Conservation (phyloP, 768 basidiomycete genomes). For the Boletus tylopilopsis region DNA sequence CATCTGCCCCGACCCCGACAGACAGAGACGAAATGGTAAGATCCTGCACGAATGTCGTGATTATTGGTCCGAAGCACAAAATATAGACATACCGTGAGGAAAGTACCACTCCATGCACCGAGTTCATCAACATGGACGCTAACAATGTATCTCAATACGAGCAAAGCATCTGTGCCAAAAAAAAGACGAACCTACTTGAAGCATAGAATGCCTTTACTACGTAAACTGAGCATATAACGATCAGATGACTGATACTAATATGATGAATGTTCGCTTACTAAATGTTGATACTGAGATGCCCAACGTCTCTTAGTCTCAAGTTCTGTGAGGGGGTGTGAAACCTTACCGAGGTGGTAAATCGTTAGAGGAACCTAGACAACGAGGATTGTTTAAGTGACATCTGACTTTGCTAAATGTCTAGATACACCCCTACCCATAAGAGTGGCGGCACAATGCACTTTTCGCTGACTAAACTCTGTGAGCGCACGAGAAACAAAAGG, state of each 20-base stretch:
- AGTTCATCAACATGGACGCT: neutral
- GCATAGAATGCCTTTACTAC: neutral
- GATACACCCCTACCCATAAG: constrained; percentile 4
- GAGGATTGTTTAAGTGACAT: neutral
- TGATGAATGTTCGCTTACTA: neutral
- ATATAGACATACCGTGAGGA: neutral
- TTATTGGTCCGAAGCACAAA: neutral
- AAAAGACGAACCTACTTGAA: constrained; percentile 1
- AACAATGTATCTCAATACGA: neutral
- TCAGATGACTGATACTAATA: neutral
- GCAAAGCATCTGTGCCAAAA: neutral
- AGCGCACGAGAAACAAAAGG: neutral
- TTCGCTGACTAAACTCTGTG: neutral
- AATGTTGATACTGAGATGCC: neutral
- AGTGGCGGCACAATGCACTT: neutral
- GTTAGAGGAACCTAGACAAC: constrained; percentile 1
- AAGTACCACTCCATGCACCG: accelerated
- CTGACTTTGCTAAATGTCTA: no score
- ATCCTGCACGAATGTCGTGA: neutral
- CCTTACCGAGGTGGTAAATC: constrained; percentile 9
- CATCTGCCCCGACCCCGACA: constrained; percentile 4
- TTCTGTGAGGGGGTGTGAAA: no score
- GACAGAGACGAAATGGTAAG: neutral
- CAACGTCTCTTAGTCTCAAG: neutral
- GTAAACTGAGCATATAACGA: constrained; percentile 1